Evolutionary conservation across 2,329 filamentous ascomycete species (phyloP).

Genomic region (Drechslerella coelobrocha): DNA sequence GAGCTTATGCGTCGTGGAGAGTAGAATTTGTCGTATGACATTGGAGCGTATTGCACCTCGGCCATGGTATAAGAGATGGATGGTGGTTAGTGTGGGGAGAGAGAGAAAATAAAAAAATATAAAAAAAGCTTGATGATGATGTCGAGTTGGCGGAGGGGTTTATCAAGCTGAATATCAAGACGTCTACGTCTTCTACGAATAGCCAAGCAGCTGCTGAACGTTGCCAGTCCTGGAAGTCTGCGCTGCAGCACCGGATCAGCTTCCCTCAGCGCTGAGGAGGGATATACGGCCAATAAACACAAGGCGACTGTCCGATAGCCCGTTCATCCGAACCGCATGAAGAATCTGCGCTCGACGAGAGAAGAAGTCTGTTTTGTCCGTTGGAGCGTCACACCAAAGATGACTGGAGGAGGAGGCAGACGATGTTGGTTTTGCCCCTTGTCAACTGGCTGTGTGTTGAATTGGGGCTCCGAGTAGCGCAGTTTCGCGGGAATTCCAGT

Average conservation of each 20-base stretch:
- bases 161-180: background rate
- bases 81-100: background rate
- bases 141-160: constrained; percentile 5
- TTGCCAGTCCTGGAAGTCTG: constrained; percentile 6
- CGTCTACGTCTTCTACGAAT: background rate
- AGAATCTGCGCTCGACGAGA: too few species aligned
- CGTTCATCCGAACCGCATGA: background rate
- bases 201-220: background rate
- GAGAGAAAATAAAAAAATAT: background rate
- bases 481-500: constrained; percentile 7
- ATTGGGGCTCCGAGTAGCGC: background rate
- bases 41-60: constrained; percentile 49
- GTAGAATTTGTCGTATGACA: constrained; percentile 49
- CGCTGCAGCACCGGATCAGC: too few species aligned
- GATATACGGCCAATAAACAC: constrained; percentile 24
- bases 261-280: constrained; percentile 6
- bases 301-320: background rate
- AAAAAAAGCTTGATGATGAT: constrained; percentile 6
- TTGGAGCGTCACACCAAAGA: too few species aligned
- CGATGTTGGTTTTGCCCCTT: background rate
- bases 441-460: background rate
- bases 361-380: too few species aligned
- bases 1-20: constrained; percentile 42
- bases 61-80: constrained; percentile 24
- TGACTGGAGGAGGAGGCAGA: too few species aligned